Percentiles rank a stretch among this genome's conserved stretches.
phyloP scores from a whole-genome alignment of 2,329 filamentous ascomycete species.

The Pseudocercospora cruenta region DNA sequence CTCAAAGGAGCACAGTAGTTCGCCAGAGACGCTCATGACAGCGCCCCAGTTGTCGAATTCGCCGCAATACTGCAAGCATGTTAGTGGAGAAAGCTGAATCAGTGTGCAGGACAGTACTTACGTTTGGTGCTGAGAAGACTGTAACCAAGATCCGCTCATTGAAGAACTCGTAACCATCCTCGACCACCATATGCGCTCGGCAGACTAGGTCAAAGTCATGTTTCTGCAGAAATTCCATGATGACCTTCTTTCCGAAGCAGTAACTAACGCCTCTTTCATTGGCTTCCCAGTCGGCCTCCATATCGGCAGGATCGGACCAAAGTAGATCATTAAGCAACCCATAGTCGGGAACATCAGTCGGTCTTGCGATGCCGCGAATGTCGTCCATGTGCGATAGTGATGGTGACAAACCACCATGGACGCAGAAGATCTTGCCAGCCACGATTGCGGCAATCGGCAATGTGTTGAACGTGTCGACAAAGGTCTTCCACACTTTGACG shows the following conservation, averaged over 20 bases:
- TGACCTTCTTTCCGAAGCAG: conserved; percentile 97
- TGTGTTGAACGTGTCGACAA: conserved; percentile 94
- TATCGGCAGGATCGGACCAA: conserved; percentile 97
- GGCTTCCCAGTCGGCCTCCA: conserved; percentile 93
- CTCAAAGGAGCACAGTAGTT: conserved; percentile 95
- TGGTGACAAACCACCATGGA: conserved; percentile 91
- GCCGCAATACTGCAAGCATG: conserved; percentile 67
- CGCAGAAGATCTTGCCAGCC: conserved; percentile 95
- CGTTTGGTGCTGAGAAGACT: conserved; percentile 96
- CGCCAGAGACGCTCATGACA: conserved; percentile 94
- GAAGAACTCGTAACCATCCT: conserved; percentile 99
- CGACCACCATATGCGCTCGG: conserved; percentile 97
- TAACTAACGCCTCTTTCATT: conserved; percentile 97
- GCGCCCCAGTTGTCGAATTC: conserved; percentile 99
- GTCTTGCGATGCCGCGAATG: conserved; percentile 91
- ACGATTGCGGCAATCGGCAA: conserved; percentile 96
- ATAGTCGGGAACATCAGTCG: conserved; percentile 96
- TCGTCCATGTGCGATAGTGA: conserved; percentile 97
- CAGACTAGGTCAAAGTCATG: conserved; percentile 98
- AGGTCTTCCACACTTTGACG: conserved; percentile 97
- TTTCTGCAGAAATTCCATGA: conserved; percentile 89
- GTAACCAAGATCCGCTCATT: conserved; percentile 93
- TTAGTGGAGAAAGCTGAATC: not conserved
- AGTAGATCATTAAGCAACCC: conserved; percentile 91
- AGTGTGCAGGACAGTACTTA: conserved; percentile 45